Evolutionary conservation across 768 basidiomycete species (phyloP).

Genomic region (Russula ochroleuca): DNA sequence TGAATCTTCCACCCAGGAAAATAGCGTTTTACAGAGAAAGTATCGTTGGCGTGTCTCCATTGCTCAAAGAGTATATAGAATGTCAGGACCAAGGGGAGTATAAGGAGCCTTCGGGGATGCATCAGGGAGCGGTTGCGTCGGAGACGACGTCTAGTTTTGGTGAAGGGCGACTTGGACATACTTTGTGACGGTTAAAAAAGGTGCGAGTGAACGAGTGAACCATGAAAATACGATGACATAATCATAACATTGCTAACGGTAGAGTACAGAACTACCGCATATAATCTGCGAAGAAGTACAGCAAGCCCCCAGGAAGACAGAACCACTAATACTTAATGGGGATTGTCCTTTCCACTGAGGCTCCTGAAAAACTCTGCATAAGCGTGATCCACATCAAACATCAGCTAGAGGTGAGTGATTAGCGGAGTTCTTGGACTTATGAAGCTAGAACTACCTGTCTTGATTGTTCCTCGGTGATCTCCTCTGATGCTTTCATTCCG

Average conservation of each 20-base stretch:
- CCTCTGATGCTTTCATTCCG: constrained; percentile 94
- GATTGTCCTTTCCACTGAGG: constrained; percentile 43
- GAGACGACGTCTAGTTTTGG: constrained; percentile 3
- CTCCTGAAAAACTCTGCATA: constrained; percentile 91
- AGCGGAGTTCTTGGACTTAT: neutral
- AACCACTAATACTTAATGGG: constrained; percentile 1
- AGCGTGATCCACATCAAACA: constrained; percentile 96
- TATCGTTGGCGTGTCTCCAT: neutral
- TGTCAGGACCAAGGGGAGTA: neutral
- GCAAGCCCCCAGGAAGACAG: neutral
- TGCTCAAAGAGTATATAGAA: constrained; percentile 1
- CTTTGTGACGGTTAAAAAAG: neutral
- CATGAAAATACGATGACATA: constrained; percentile 5
- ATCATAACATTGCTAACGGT: neutral
- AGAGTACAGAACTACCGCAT: neutral
- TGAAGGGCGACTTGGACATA: constrained; percentile 11
- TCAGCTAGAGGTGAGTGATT: constrained; percentile 47
- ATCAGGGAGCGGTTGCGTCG: neutral
- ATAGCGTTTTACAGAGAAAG: neutral
- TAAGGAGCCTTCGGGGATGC: neutral
- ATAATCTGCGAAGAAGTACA: neutral
- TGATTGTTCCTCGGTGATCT: constrained; percentile 92
- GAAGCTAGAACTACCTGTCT: constrained; percentile 60
- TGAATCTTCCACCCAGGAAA: constrained; percentile 15
- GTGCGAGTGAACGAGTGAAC: neutral